Evolutionary conservation across 331 rosid genomes (phyloP).

Genomic region (Ulmus americana): DNA sequence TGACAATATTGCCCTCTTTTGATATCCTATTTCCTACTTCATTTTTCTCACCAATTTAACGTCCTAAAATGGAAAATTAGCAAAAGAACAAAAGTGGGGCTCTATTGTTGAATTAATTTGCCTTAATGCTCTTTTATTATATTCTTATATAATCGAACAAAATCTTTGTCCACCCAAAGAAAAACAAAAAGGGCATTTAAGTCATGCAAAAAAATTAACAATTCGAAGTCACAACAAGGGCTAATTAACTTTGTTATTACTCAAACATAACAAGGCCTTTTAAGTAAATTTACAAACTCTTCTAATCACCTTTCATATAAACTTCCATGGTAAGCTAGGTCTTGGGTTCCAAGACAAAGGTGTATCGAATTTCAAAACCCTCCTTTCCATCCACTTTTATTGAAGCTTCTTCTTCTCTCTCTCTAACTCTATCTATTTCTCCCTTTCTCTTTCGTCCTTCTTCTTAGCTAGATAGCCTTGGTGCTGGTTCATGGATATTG

Average conservation of each 20-base stretch:
- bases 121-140: not conserved
- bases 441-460: slow-evolving; percentile 21
- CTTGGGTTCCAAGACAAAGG: slow-evolving; percentile 43
- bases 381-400: slow-evolving; percentile 42
- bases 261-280: slow-evolving; percentile 18
- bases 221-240: not conserved
- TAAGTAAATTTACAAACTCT: slow-evolving; percentile 32
- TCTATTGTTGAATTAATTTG: not conserved
- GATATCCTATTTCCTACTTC: not conserved
- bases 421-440: slow-evolving; percentile 1
- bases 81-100: not conserved
- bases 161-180: not conserved
- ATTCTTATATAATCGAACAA: not conserved
- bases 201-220: not conserved
- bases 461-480: slow-evolving; percentile 35
- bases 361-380: slow-evolving; percentile 46
- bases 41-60: not conserved
- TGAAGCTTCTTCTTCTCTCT: slow-evolving; percentile 45
- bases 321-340: slow-evolving; percentile 35
- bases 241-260: not conserved
- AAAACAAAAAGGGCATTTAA: not conserved
- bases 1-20: slow-evolving; percentile 26
- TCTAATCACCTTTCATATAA: slow-evolving; percentile 35
- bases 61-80: not conserved
- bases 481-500: slow-evolving; percentile 95